Percentiles rank a stretch among this genome's conserved stretches.
Conservation (phyloP, 1,284 basidiomycete genomes). For the Apiotrichum laibachii region DNA sequence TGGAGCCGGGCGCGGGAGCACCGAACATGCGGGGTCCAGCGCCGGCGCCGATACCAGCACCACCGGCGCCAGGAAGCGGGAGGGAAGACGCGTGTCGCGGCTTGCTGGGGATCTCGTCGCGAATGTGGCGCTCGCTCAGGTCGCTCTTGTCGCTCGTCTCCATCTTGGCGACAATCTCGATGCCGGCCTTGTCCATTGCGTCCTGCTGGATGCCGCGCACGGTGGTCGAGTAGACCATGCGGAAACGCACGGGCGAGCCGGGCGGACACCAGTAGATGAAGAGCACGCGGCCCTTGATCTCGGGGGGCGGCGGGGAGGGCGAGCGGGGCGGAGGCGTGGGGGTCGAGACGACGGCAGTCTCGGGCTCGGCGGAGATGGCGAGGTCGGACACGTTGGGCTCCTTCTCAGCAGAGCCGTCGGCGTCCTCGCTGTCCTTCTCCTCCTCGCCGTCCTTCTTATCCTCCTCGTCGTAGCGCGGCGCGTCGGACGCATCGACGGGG, state of each 20-base stretch:
- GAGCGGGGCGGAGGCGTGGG: constrained; percentile 5
- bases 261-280: constrained; percentile 87
- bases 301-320: constrained; percentile 13
- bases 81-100: constrained; percentile 10
- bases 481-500: constrained; percentile 21
- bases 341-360: not conserved
- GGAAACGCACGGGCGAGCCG: constrained; percentile 69
- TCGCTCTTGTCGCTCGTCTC: constrained; percentile 79
- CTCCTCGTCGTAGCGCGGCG: constrained; percentile 19
- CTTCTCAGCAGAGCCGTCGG: constrained; percentile 10
- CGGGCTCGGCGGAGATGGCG: constrained; percentile 11
- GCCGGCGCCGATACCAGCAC: constrained; percentile 1
- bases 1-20: constrained; percentile 19
- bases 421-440: constrained; percentile 8
- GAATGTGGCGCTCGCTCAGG: constrained; percentile 60
- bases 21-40: constrained; percentile 10
- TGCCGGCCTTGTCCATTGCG: constrained; percentile 56
- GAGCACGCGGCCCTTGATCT: constrained; percentile 53
- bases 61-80: not conserved
- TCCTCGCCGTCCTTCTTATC: constrained; percentile 8
- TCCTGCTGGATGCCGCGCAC: constrained; percentile 60
- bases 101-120: constrained; percentile 53
- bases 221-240: constrained; percentile 81
- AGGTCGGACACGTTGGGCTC: constrained; percentile 13
- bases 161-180: constrained; percentile 55